A percentile compares a stretch with the other conserved stretches of the same genome.
Evolutionary conservation across 768 basidiomycete species (phyloP).

Genomic region (Agrocybe praecox): DNA sequence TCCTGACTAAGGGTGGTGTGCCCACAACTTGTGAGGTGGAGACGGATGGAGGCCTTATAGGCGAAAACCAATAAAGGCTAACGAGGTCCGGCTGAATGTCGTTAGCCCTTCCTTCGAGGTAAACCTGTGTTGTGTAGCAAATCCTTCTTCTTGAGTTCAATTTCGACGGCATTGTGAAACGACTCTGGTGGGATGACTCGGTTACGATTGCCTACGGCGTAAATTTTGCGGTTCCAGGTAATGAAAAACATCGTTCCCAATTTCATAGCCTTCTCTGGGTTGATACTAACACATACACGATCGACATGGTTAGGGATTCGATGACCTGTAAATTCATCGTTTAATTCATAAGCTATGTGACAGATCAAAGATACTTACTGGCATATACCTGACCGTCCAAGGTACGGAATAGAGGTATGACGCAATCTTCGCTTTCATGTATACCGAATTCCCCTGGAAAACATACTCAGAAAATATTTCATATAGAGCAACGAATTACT

Average conservation of each 20-base stretch:
- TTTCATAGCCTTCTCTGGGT: conserved; percentile 15
- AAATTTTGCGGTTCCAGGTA: conserved; percentile 6
- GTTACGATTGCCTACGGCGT: conserved; percentile 19
- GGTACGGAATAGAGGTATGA: conserved; percentile 20
- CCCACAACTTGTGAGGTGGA: neutral
- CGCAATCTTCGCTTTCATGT: conserved; percentile 25
- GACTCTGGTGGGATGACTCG: conserved; percentile 15
- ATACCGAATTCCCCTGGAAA: conserved; percentile 19
- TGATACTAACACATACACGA: conserved; percentile 20
- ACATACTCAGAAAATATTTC: neutral
- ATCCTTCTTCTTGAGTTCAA: conserved; percentile 13
- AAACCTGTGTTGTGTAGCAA: neutral
- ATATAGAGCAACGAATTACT: neutral
- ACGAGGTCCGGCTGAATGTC: neutral
- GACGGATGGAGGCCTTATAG: neutral
- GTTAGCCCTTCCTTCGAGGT: neutral
- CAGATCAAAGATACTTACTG: conserved; percentile 3
- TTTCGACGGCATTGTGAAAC: conserved; percentile 17
- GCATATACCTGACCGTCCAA: conserved; percentile 8
- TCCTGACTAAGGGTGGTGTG: neutral
- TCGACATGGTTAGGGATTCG: conserved; percentile 10
- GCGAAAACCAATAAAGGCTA: neutral
- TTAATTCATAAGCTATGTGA: neutral
- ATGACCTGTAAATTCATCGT: conserved; percentile 4
- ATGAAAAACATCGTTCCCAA: conserved; percentile 24